Base-by-base conservation (phyloP, 306 rosid species). In the Mimosa bimucronata region DNA sequence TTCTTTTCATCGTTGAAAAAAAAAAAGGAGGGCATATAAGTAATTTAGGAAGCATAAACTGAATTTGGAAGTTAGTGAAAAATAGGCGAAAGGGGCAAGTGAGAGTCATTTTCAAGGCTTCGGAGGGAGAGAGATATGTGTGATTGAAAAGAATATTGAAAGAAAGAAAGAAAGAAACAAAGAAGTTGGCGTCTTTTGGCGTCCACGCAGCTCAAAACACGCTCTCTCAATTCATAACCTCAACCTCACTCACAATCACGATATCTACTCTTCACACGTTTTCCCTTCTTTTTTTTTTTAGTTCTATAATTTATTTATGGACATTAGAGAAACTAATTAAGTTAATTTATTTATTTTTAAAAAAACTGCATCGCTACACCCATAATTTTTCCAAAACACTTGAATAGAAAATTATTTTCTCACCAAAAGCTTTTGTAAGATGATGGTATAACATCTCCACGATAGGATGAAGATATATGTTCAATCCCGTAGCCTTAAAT, bases 201-300 rank as follows among this genome's bases (percentile, higher is more conserved):
- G 93, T 92, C 93, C 93, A 94, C 93, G 94, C 92, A 83, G 89
- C 97, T 87, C 79, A 82, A 92, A 92, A 89, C 94, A 85, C 97
- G 97, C 97, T 88, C 86, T 76, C 81, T 84, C 90, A 87, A 87
- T 78, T n/a, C 23, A 85, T 83, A 82, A 80, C 72, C 83, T 80
- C 86, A 82, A 80, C 72, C 83, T 80, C 86, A 74, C 19, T 19
- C 25, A 18, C n/a, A 18, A 19, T n/a, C 16, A 12, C 15, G 9
- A 11, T 12, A 3, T 53, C 61, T 9, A n/a, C 46, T 9, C 61
- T 53, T 53, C 12, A 55, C 62, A 55, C 29, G 62, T 21, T 21
- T 55, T 8, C 61, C 1, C 5, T 46, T n/a, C n/a, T 46, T 46
- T 46, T 16, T 1, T 46, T 6, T 34, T 2, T 34, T 3, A 34